phyloP scores from a whole-genome alignment of 1,139 yeast species.

The Pneumocystis canis region DNA sequence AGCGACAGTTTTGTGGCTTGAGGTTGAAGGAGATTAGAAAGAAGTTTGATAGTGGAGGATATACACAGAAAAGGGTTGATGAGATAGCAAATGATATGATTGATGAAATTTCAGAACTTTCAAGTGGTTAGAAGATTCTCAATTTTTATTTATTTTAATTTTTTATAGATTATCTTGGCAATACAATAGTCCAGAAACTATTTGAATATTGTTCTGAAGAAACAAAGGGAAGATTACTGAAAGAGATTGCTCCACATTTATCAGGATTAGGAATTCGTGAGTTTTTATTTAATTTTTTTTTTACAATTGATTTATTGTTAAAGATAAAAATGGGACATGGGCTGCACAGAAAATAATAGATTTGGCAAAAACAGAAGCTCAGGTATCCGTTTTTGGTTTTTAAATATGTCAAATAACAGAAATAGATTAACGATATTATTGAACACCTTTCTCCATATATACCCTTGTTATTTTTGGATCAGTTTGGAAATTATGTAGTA shows the following conservation, averaged over 20 bases:
- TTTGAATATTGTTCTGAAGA: slow-evolving; percentile 59
- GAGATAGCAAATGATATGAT: slow-evolving; percentile 73
- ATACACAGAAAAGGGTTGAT: slow-evolving; percentile 48
- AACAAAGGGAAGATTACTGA: slow-evolving; percentile 67
- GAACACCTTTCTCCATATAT: slow-evolving; percentile 66
- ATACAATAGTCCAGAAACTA: slow-evolving; percentile 84
- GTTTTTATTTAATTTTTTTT: slow-evolving; percentile 7
- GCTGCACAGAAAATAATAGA: slow-evolving; percentile 92
- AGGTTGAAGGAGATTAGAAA: slow-evolving; percentile 41
- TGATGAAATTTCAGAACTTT: slow-evolving; percentile 76
- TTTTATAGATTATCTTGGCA: slow-evolving; percentile 56
- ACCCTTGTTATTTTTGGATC: slow-evolving; percentile 78
- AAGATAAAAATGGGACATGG: slow-evolving; percentile 73
- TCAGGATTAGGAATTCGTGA: slow-evolving; percentile 92
- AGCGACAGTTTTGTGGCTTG: slow-evolving; percentile 72
- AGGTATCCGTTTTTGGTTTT: slow-evolving; percentile 30
- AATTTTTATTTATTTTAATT: background rate
- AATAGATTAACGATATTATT: slow-evolving; percentile 34
- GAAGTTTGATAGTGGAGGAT: slow-evolving; percentile 32
- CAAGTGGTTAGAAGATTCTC: slow-evolving; percentile 35
- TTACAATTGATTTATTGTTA: background rate
- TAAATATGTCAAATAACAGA: background rate
- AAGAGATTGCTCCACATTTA: slow-evolving; percentile 60
- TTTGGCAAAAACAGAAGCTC: slow-evolving; percentile 53
- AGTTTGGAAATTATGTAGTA: slow-evolving; percentile 89